phyloP scores from a whole-genome alignment of 1,284 basidiomycete species.

The Phenoliferia sp. region DNA sequence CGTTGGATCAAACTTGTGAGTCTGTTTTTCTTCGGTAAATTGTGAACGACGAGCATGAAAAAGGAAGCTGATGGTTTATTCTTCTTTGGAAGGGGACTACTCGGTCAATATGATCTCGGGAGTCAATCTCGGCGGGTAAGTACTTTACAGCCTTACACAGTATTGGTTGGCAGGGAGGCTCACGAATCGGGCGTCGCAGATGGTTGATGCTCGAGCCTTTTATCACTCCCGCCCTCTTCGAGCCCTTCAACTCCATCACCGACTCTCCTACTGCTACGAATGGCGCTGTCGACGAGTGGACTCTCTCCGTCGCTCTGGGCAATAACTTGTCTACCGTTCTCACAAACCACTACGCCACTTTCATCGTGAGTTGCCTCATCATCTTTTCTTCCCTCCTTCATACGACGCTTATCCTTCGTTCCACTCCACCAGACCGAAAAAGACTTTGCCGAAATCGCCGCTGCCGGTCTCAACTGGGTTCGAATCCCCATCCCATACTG shows the following conservation, averaged over 20 bases:
- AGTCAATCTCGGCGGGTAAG: slow-evolving; percentile 34
- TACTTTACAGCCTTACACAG: neutral
- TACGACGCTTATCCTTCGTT: neutral
- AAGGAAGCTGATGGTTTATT: no score
- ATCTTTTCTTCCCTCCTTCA: neutral
- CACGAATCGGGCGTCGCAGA: slow-evolving; percentile 1
- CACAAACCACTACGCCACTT: slow-evolving; percentile 72
- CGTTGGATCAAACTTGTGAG: slow-evolving; percentile 66
- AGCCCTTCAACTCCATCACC: slow-evolving; percentile 53
- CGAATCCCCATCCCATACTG: slow-evolving; percentile 79
- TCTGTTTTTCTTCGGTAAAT: neutral
- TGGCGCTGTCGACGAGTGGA: slow-evolving; percentile 69
- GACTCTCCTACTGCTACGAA: neutral
- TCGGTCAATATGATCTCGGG: slow-evolving; percentile 54
- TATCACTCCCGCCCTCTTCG: slow-evolving; percentile 72
- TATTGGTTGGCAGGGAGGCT: no score
- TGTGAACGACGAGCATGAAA: no score
- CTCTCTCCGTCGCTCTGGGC: slow-evolving; percentile 60
- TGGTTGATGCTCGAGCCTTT: slow-evolving; percentile 91
- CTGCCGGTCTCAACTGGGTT: slow-evolving; percentile 68
- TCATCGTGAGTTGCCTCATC: slow-evolving; percentile 50
- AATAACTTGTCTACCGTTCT: slow-evolving; percentile 48
- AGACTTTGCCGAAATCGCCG: slow-evolving; percentile 86
- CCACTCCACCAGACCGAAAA: slow-evolving; percentile 37
- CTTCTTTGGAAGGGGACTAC: slow-evolving; percentile 64